Conservation (phyloP, 2,329 filamentous ascomycete genomes). For the Aspergillus tanneri region DNA sequence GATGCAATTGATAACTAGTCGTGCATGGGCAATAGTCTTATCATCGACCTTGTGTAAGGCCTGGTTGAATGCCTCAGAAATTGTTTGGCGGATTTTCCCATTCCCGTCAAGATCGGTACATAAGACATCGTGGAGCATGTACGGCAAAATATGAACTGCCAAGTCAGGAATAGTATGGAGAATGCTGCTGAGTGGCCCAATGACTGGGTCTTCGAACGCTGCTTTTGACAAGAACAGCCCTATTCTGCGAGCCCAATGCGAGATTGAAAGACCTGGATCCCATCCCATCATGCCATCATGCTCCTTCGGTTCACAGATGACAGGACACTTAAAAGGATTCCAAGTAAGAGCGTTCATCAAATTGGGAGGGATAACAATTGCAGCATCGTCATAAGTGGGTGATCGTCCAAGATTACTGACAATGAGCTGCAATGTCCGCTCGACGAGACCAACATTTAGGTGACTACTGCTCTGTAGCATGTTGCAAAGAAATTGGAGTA, state of each 20-base stretch:
- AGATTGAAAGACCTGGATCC: constrained; percentile 21
- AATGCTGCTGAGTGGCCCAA: constrained; percentile 67
- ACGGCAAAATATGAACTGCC: constrained; percentile 74
- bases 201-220: constrained; percentile 62
- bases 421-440: constrained; percentile 47
- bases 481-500: constrained; percentile 62
- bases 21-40: constrained; percentile 60
- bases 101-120: constrained; percentile 64
- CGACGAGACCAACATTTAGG: constrained; percentile 43
- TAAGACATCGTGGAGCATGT: constrained; percentile 79
- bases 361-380: constrained; percentile 35
- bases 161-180: constrained; percentile 66
- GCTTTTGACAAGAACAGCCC: constrained; percentile 57
- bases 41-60: constrained; percentile 57
- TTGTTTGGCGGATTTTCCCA: constrained; percentile 56
- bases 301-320: constrained; percentile 23
- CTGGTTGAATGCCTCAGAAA: constrained; percentile 65
- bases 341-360: constrained; percentile 45
- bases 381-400: constrained; percentile 36
- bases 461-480: constrained; percentile 61
- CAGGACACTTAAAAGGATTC: constrained; percentile 43
- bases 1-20: constrained; percentile 72
- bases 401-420: constrained; percentile 34
- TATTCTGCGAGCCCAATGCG: constrained; percentile 38
- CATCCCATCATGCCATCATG: constrained; percentile 17